A percentile compares a stretch with the other conserved stretches of the same genome.
Conservation (phyloP, 495 filamentous ascomycete genomes). For the Xylaria nigripes region DNA sequence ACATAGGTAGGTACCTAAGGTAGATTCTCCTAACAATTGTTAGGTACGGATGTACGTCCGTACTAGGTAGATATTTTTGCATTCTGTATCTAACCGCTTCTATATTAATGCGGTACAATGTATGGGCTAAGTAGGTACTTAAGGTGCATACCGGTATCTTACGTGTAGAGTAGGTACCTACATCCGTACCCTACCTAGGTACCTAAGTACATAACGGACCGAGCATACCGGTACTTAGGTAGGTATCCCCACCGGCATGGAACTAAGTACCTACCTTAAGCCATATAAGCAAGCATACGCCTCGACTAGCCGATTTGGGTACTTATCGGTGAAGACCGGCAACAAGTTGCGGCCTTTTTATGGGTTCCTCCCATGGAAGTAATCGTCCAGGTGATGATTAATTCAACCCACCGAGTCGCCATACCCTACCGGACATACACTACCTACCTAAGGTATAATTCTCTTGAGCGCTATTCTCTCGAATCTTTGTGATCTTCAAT, state of each 20-base stretch:
- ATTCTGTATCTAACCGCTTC: no score
- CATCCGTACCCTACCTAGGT: no score
- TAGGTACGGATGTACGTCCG: no score
- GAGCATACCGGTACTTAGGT: not conserved
- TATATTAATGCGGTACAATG: no score
- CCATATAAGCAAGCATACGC: not conserved
- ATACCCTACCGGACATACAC: not conserved
- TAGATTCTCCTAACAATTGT: no score
- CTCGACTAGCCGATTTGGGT: conserved; percentile 2
- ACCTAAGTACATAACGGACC: not conserved
- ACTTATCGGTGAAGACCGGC: conserved; percentile 1
- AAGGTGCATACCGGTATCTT: no score
- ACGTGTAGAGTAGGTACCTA: no score
- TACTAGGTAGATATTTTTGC: no score
- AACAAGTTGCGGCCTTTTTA: conserved; percentile 6
- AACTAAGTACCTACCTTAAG: no score
- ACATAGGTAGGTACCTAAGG: no score
- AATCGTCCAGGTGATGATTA: conserved; percentile 1
- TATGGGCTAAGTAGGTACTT: no score
- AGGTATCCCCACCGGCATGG: conserved; percentile 5
- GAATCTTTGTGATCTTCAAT: not conserved
- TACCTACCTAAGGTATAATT: not conserved
- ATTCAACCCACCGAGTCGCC: conserved; percentile 8
- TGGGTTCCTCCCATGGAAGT: conserved; percentile 3
- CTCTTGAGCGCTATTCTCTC: not conserved